Evolutionary conservation across 2,329 filamentous ascomycete species (phyloP).

Genomic region (Coniochaeta prunicola): DNA sequence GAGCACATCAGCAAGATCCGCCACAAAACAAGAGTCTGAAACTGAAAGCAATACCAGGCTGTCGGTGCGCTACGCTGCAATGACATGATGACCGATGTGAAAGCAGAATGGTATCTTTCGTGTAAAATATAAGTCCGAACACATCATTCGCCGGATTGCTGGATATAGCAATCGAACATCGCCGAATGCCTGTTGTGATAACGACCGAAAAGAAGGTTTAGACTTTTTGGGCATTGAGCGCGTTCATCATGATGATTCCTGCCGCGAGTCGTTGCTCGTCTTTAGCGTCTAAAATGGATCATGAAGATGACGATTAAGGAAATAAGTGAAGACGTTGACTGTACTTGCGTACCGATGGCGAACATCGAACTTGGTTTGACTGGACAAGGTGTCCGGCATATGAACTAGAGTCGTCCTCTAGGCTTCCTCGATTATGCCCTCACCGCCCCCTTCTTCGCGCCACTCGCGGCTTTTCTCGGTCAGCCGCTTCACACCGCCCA

Average conservation of each 20-base stretch:
- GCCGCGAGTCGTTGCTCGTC: slow-evolving; percentile 2
- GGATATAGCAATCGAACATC: background rate
- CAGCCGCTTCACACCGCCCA: slow-evolving; percentile 72
- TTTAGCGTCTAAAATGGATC: slow-evolving; percentile 1
- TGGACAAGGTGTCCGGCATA: too few relatives aligned
- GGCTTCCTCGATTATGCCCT: slow-evolving; percentile 55
- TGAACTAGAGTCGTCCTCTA: slow-evolving; percentile 20
- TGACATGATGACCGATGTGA: background rate
- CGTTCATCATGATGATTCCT: background rate
- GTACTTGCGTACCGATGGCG: background rate
- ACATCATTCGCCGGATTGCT: background rate
- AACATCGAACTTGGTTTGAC: background rate
- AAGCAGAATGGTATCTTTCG: slow-evolving; percentile 2
- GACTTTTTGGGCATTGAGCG: background rate
- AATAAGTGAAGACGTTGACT: background rate
- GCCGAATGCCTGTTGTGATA: background rate
- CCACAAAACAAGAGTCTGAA: slow-evolving; percentile 39
- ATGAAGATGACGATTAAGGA: background rate
- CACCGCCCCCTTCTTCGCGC: slow-evolving; percentile 78
- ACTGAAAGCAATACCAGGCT: background rate
- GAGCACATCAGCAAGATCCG: slow-evolving; percentile 13
- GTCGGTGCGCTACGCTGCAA: background rate
- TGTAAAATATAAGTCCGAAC: background rate
- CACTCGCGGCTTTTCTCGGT: slow-evolving; percentile 84
- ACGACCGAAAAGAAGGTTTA: background rate